phyloP scores from a whole-genome alignment of 2,329 filamentous ascomycete species.

The Dactylellina leptospora region DNA sequence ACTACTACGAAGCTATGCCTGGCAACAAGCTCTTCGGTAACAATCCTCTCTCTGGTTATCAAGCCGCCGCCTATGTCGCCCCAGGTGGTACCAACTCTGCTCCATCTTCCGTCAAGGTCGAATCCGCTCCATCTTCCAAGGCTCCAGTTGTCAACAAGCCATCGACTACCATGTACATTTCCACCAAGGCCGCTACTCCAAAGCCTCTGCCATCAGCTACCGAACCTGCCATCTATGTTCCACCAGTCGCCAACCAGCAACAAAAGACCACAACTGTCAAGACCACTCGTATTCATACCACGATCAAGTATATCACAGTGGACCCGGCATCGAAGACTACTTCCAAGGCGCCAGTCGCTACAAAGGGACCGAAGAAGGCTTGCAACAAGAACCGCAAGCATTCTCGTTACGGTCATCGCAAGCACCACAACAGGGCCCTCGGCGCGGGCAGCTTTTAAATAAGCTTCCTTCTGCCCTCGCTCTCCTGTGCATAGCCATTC shows the following conservation, averaged over 20 bases:
- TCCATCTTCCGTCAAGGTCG: constrained; percentile 13
- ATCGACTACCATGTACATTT: constrained; percentile 10
- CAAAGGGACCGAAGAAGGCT: constrained; percentile 11
- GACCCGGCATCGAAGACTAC: neutral
- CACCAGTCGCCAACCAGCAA: neutral
- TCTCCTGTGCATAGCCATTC: constrained; percentile 2
- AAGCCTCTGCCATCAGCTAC: constrained; percentile 12
- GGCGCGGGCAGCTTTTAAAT: constrained; percentile 24
- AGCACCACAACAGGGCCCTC: constrained; percentile 15
- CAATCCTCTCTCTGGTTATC: constrained; percentile 43
- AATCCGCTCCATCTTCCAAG: neutral
- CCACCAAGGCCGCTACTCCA: constrained; percentile 7
- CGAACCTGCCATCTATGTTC: constrained; percentile 1
- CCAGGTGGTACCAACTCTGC: constrained; percentile 17
- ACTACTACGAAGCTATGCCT: constrained; percentile 22
- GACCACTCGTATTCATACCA: constrained; percentile 18
- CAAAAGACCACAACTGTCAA: constrained; percentile 9
- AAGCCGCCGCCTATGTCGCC: constrained; percentile 21
- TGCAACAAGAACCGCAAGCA: constrained; percentile 26
- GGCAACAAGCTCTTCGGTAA: constrained; percentile 48
- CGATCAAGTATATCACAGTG: constrained; percentile 9
- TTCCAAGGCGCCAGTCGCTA: neutral
- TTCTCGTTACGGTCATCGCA: constrained; percentile 1
- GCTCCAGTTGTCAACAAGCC: constrained; percentile 6
- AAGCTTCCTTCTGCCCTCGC: neutral